Evolutionary conservation across 441 rosid genomes (phyloP).

Genomic region (Codiaeum variegatum): DNA sequence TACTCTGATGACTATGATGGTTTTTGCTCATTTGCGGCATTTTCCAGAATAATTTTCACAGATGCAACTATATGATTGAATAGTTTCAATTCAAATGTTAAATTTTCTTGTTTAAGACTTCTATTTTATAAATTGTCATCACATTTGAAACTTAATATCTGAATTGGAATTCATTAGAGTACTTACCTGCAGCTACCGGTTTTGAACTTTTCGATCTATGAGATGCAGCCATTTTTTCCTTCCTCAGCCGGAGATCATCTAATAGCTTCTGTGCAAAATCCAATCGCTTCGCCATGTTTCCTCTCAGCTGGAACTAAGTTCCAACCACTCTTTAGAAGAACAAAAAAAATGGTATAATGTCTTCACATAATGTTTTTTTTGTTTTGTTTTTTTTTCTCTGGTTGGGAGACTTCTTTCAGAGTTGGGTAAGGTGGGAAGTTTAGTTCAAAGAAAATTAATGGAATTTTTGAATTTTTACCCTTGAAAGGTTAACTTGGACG

Average conservation of each 20-base stretch:
- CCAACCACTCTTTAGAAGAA: conserved; percentile 10
- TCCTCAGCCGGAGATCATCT: conserved; percentile 76
- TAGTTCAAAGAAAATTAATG: conserved; percentile 29
- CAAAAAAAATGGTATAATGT: conserved; percentile 17
- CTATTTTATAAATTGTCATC: not conserved
- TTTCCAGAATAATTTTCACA: not conserved
- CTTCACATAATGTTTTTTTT: conserved; percentile 5
- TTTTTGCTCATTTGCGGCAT: not conserved
- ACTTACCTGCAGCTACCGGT: conserved; percentile 43
- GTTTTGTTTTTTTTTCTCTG: conserved; percentile 21
- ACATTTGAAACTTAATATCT: not conserved
- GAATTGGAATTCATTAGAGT: not conserved
- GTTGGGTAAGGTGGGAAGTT: conserved; percentile 74
- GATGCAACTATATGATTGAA: not conserved
- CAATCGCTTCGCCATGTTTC: conserved; percentile 70
- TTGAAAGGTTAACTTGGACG: conserved; percentile 65
- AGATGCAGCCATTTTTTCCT: conserved; percentile 62
- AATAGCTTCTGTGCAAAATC: conserved; percentile 92
- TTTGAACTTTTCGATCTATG: conserved; percentile 42
- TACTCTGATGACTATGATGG: not conserved
- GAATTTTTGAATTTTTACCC: conserved; percentile 28
- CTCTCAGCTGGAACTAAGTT: conserved; percentile 27
- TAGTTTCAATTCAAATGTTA: not conserved
- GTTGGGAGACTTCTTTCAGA: conserved; percentile 68
- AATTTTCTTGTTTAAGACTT: not conserved